Conservation (phyloP, 306 rosid species). For the Biancaea sappan region DNA sequence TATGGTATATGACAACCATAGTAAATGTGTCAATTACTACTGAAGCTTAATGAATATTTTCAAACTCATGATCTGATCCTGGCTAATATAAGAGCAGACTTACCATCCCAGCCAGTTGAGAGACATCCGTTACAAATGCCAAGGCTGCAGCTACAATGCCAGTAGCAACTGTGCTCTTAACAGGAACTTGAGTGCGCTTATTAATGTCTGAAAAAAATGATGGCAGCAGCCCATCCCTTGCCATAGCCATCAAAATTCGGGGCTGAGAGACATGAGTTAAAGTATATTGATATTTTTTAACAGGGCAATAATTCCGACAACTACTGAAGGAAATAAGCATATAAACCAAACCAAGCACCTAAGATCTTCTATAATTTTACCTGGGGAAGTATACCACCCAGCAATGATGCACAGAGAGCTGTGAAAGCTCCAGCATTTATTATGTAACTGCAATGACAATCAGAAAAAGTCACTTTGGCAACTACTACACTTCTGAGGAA, state of each 20-base stretch:
- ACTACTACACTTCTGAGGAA: neutral
- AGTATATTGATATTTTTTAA: neutral
- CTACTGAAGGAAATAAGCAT: neutral
- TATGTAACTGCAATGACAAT: constrained; percentile 65
- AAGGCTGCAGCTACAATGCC: constrained; percentile 71
- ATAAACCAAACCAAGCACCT: neutral
- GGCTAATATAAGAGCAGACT: constrained; percentile 29
- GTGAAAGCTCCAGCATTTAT: constrained; percentile 81
- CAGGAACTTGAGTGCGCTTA: constrained; percentile 45
- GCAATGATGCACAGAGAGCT: constrained; percentile 80
- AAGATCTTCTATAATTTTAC: constrained; percentile 40
- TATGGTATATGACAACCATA: neutral
- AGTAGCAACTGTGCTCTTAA: constrained; percentile 61
- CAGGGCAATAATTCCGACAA: neutral
- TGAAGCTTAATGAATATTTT: constrained; percentile 3
- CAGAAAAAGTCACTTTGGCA: constrained; percentile 15
- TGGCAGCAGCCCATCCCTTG: constrained; percentile 56
- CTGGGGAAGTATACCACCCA: constrained; percentile 92
- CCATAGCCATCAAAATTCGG: constrained; percentile 56
- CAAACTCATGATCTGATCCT: constrained; percentile 4
- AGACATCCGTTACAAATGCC: constrained; percentile 87
- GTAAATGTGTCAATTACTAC: neutral
- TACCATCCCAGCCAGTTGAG: constrained; percentile 92
- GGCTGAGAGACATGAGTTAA: constrained; percentile 42
- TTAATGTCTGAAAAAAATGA: constrained; percentile 47